Conservation (phyloP, 1,139 yeast species). For the Saccharomyces hybrid region DNA sequence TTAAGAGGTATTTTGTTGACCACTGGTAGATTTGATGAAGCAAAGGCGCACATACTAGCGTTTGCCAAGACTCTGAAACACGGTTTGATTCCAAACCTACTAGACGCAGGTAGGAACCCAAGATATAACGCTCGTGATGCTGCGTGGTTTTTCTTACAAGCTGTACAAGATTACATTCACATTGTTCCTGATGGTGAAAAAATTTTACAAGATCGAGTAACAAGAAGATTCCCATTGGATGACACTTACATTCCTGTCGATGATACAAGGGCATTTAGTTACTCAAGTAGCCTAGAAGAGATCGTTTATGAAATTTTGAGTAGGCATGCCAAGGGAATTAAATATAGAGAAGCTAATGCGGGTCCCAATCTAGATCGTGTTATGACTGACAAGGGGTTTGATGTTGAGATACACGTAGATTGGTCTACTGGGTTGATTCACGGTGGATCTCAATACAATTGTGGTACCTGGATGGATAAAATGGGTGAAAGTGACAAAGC, state of each 20-base stretch:
- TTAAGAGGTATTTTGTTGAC: conserved; percentile 72
- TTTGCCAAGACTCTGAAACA: conserved; percentile 91
- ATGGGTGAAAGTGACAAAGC: conserved; percentile 94
- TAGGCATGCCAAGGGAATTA: conserved; percentile 84
- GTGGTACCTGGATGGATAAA: conserved; percentile 99
- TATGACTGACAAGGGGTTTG: conserved; percentile 89
- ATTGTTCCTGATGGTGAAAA: conserved; percentile 61
- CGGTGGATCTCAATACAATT: conserved; percentile 88
- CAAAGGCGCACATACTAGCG: conserved; percentile 70
- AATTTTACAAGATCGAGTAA: conserved; percentile 64
- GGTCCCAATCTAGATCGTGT: conserved; percentile 83
- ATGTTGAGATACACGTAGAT: conserved; percentile 72
- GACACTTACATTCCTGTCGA: conserved; percentile 67
- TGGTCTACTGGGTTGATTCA: conserved; percentile 83
- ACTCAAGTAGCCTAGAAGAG: conserved; percentile 64
- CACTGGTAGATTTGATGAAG: conserved; percentile 73
- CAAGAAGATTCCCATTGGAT: conserved; percentile 83
- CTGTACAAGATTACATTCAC: conserved; percentile 71
- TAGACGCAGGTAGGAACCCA: conserved; percentile 91
- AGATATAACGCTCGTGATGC: conserved; percentile 96
- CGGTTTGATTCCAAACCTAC: conserved; percentile 86
- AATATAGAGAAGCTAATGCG: conserved; percentile 92
- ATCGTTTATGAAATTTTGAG: conserved; percentile 71
- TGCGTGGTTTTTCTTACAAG: conserved; percentile 87
- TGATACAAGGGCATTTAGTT: conserved; percentile 68